phyloP scores from a whole-genome alignment of 2,329 filamentous ascomycete genomes.

The Alternaria triticina region DNA sequence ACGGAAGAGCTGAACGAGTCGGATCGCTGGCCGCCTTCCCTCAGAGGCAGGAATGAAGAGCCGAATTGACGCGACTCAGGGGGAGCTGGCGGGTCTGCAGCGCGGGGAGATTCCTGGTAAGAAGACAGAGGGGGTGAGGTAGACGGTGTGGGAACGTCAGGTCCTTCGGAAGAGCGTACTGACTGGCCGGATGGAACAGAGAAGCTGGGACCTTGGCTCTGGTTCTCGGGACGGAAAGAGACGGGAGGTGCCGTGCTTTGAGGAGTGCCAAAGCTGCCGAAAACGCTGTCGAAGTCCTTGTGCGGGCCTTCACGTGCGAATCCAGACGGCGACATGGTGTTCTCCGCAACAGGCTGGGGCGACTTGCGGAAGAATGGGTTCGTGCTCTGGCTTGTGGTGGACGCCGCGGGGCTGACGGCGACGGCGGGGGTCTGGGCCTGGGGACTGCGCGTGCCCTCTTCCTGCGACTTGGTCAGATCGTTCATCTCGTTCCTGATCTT shows the following conservation, averaged over 20 bases:
- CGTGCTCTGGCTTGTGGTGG: slow-evolving; percentile 72
- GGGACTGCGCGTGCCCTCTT: slow-evolving; percentile 54
- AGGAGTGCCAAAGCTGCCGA: slow-evolving; percentile 68
- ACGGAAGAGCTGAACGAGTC: slow-evolving; percentile 79
- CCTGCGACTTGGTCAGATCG: slow-evolving; percentile 68
- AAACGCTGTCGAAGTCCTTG: slow-evolving; percentile 78
- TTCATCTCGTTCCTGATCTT: slow-evolving; percentile 83
- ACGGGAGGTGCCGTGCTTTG: slow-evolving; percentile 59
- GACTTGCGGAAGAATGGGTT: slow-evolving; percentile 90
- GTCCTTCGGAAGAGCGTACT: slow-evolving; percentile 54
- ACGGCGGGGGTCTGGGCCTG: slow-evolving; percentile 55
- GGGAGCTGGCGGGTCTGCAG: slow-evolving; percentile 67
- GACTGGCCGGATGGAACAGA: slow-evolving; percentile 51
- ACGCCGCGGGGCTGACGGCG: slow-evolving; percentile 69
- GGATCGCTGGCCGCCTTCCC: slow-evolving; percentile 59
- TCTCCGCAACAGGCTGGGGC: slow-evolving; percentile 57
- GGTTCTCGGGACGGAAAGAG: slow-evolving; percentile 65
- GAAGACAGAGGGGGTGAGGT: slow-evolving; percentile 66
- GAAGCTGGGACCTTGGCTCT: slow-evolving; percentile 44
- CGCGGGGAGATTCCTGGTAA: slow-evolving; percentile 61
- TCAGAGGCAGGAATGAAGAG: slow-evolving; percentile 76
- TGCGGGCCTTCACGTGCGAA: slow-evolving; percentile 52
- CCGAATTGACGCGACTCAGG: slow-evolving; percentile 79
- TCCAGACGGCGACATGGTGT: slow-evolving; percentile 58
- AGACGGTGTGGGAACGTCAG: slow-evolving; percentile 65